These are phyloP conservation scores for Fusarium sp. DNA, from an alignment of 2,329 filamentous ascomycete species.

Conservation along the genomic window DNA sequence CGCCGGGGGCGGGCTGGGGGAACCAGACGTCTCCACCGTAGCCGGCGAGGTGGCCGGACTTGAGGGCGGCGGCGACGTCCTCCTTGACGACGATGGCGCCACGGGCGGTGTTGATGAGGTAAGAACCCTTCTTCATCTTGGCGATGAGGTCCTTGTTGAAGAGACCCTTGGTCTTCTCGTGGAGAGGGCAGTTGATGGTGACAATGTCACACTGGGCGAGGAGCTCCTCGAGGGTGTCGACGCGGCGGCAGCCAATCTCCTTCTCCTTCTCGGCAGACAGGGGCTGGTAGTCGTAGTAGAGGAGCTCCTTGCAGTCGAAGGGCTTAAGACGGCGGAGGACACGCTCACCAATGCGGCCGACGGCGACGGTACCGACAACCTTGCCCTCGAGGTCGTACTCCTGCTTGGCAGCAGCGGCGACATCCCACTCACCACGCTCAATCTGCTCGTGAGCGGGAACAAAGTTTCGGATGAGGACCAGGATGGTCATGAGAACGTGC, in stretches of 20 bases:
- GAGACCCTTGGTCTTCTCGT: constrained; percentile 94
- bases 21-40: constrained; percentile 95
- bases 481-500: constrained; percentile 99
- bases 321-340: constrained; percentile 94
- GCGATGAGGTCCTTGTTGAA: constrained; percentile 99
- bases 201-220: constrained; percentile 93
- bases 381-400: constrained; percentile 98
- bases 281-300: constrained; percentile 99
- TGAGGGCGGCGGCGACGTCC: constrained; percentile 93
- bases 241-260: constrained; percentile 93
- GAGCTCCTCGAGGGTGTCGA: constrained; percentile 91
- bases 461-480: constrained; percentile 95
- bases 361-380: constrained; percentile 96
- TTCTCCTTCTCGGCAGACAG: constrained; percentile 83
- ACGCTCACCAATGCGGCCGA: constrained; percentile 97
- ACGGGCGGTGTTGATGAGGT: constrained; percentile 98
- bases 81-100: constrained; percentile 99
- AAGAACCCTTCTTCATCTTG: constrained; percentile 99
- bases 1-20: constrained; percentile 93
- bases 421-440: constrained; percentile 88
- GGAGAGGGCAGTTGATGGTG: constrained; percentile 99
- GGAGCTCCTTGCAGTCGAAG: constrained; percentile 99
- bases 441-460: constrained; percentile 97
- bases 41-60: constrained; percentile 86
- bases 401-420: constrained; percentile 95